Conservation (phyloP, 345 rosid species). For the Eucalyptus sideroxylon region DNA sequence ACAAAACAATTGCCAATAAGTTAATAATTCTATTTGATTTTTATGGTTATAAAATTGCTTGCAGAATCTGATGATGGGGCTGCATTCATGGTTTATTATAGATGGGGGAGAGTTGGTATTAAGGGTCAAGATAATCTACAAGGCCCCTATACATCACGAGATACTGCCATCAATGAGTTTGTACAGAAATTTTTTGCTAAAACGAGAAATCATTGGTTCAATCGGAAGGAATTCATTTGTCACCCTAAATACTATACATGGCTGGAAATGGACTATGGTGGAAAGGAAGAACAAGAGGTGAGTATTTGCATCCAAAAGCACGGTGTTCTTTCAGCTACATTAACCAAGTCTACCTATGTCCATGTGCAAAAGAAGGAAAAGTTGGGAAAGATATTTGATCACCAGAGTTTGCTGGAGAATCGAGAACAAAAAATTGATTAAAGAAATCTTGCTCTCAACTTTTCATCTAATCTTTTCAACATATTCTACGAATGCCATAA, state of each 20-base stretch:
- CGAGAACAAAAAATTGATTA: neutral
- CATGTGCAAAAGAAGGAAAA: neutral
- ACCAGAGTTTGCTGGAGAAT: neutral
- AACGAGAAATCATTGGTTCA: conserved; percentile 57
- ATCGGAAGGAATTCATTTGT: conserved; percentile 39
- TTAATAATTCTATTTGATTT: neutral
- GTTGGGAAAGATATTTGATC: neutral
- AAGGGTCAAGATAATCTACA: conserved; percentile 70
- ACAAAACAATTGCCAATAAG: neutral
- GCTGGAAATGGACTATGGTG: conserved; percentile 78
- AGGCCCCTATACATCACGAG: conserved; percentile 51
- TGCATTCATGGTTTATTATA: conserved; percentile 47
- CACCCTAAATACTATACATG: conserved; percentile 54
- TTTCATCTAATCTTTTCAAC: neutral
- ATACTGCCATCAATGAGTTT: conserved; percentile 45
- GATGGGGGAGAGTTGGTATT: conserved; percentile 95
- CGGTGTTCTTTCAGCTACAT: neutral
- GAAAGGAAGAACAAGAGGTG: conserved; percentile 39
- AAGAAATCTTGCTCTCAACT: neutral
- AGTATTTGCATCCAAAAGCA: conserved; percentile 5
- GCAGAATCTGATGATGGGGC: conserved; percentile 72
- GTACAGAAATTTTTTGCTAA: conserved; percentile 51
- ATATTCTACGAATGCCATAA: neutral
- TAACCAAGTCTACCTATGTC: neutral
- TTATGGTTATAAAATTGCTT: neutral